Evolutionary conservation across 306 rosid genomes (phyloP), one percentile per base, ranked within the genome.

Genomic region (Gastrolobium villosum): DNA sequence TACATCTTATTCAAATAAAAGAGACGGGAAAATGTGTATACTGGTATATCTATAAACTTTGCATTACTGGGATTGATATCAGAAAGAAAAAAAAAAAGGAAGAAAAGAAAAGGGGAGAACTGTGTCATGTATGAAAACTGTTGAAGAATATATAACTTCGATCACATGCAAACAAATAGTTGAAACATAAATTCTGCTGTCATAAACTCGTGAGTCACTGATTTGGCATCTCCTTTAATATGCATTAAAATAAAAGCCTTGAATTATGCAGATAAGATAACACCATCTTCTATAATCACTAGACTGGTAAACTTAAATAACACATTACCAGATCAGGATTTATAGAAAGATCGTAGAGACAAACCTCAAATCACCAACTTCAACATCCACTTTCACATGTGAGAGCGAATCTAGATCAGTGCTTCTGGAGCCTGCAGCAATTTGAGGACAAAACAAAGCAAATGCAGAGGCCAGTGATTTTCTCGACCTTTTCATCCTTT

Each of bases 281-380:
- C 30, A 36, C 56, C 71, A 63, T 62, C 67, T 44, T 74, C 70
- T 36, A 70, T 8, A 61, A 46, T 65, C 60, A 40, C 55, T 82
- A 64, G 30, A 49, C 10, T 45, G 46, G 63, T 46, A 40, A 68
- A 11, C 4, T 10, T 32, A 44, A 75, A 66, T 14, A n/a, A 39
- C 6, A 72, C 11, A 70, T 46, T 40, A 44, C 28, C 13, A 15
- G 41, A 72, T 65, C 79, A 72, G 56, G 10, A 63, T 64, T 78
- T 41, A 56, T 2, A 30, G 50, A 39, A n/a, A 52, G 65, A 74
- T 56, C 4, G 10, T 14, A 81, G 56, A 77, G 83, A 57, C 86
- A 76, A 81, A 94, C 99, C 99, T 95, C 48, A 59, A 72, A 81
- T 93, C 96, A 82, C 91, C 91, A 41, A 91, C 97, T 87, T 92